Conservation (phyloP, 202 grass and related monocot species). For the Panicum virgatum region DNA sequence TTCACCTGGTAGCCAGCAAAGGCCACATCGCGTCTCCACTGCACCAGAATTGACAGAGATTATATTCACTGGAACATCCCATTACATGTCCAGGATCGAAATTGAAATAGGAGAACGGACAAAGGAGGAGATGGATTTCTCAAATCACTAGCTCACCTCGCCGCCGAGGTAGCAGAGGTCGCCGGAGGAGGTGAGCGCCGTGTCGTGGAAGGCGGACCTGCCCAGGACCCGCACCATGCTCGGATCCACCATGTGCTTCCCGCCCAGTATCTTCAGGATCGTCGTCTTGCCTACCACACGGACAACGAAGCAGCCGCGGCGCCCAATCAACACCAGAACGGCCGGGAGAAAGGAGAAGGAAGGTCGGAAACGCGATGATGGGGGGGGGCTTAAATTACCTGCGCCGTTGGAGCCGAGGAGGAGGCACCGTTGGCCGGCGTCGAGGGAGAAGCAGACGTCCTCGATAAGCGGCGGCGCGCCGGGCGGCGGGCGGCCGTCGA, state of each 20-base stretch:
- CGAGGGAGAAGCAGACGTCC: conserved; percentile 72
- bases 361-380: neutral
- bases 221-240: conserved; percentile 90
- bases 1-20: conserved; percentile 95
- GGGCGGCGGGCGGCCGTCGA: conserved; percentile 84
- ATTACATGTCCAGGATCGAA: neutral
- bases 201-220: conserved; percentile 92
- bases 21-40: conserved; percentile 95
- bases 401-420: conserved; percentile 94
- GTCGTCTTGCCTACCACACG: conserved; percentile 77
- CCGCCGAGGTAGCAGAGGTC: conserved; percentile 95
- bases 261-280: conserved; percentile 93
- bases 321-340: conserved; percentile 32
- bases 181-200: conserved; percentile 74
- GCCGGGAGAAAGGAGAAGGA: neutral
- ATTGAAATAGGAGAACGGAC: neutral
- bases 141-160: conserved; percentile 48
- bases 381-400: conserved; percentile 29
- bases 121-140: neutral
- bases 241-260: conserved; percentile 99
- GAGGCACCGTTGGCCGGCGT: conserved; percentile 71
- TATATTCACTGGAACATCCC: neutral
- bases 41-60: conserved; percentile 24
- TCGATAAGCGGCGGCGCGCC: conserved; percentile 87
- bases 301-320: neutral